Evolutionary conservation across 768 basidiomycete genomes (phyloP), one percentile per base, ranked within the genome.

Genomic region (Obba rivulosa): DNA sequence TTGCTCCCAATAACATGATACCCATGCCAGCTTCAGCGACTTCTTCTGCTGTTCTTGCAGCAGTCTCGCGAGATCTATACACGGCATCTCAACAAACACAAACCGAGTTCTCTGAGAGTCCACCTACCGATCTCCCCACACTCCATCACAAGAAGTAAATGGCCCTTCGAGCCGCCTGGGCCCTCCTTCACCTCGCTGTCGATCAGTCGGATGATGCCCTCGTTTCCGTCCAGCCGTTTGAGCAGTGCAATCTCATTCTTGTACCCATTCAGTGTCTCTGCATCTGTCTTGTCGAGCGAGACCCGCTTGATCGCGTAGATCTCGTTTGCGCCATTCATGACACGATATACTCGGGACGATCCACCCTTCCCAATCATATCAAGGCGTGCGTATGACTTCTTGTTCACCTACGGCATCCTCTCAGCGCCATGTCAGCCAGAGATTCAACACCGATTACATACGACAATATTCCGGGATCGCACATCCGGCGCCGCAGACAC

Each of bases 1-100:
- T 80, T 98, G 95, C 61, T 96, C 89, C 92, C 94, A 99, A 61
- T 92, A 95, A 63, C 92, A 88, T 16, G 91, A 83, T 25, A 97
- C 79, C 81, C 94, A 95, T 48, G 94, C 87, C 79, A 94, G 87
- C 66, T 95, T 89, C 63, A 96, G 57, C 0, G 85, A 76, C 59
- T 92, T 83, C 57, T 83, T 87, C 66, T 85, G 78, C 64, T 92
- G 87, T 59, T 95, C 91, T 53, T 80, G 79, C 50, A 99, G 65
- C 48, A 99, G 66, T 54, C 79, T 79, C 35, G 92, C 85, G 45
- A 98, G 73, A 66, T 98, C 95, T 64, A 46, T 20, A 13, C 4
- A 42, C n/a, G 22, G 9, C 16, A 17, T 4, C 20, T 42, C 34
- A 43, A 41, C 31, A 51, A 18, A 40, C 31, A 35, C 8, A n/a